Evolutionary conservation across 2,329 filamentous ascomycete species (phyloP).

Genomic region (Penicillium rolfsii): DNA sequence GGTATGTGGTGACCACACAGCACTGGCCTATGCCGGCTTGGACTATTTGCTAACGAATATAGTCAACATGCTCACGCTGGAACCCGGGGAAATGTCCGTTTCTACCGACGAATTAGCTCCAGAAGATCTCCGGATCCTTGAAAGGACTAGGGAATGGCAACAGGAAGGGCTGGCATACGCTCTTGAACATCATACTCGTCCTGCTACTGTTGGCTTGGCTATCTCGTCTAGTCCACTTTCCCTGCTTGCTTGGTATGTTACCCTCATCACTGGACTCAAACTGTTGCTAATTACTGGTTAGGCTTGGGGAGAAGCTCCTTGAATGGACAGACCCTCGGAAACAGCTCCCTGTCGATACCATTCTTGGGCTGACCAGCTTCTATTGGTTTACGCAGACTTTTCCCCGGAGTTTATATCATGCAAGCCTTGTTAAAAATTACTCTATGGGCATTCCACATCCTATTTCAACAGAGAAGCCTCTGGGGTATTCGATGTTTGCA

Average conservation of each 20-base stretch:
- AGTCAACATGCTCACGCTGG: slow-evolving; percentile 16
- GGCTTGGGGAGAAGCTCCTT: slow-evolving; percentile 15
- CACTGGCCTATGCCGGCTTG: not conserved
- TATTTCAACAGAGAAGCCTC: slow-evolving; percentile 10
- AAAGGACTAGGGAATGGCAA: slow-evolving; percentile 45
- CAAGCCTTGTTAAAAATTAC: not conserved
- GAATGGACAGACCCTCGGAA: slow-evolving; percentile 16
- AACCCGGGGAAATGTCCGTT: not conserved
- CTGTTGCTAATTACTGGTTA: slow-evolving; percentile 1
- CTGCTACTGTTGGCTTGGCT: slow-evolving; percentile 60
- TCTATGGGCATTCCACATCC: not conserved
- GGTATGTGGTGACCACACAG: slow-evolving; percentile 11
- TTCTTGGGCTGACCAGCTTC: slow-evolving; percentile 9
- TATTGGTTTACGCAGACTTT: slow-evolving; percentile 17
- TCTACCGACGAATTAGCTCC: slow-evolving; percentile 3
- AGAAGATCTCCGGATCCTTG: not conserved
- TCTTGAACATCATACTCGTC: slow-evolving; percentile 57
- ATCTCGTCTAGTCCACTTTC: slow-evolving; percentile 59
- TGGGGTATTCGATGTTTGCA: slow-evolving; percentile 15
- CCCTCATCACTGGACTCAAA: not conserved
- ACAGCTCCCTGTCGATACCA: slow-evolving; percentile 5
- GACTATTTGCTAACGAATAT: not conserved
- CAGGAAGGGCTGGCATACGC: slow-evolving; percentile 55
- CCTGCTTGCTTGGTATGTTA: slow-evolving; percentile 55
- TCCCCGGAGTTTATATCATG: slow-evolving; percentile 15